Conservation (phyloP, 345 rosid genomes). For the Garcia nutans region DNA sequence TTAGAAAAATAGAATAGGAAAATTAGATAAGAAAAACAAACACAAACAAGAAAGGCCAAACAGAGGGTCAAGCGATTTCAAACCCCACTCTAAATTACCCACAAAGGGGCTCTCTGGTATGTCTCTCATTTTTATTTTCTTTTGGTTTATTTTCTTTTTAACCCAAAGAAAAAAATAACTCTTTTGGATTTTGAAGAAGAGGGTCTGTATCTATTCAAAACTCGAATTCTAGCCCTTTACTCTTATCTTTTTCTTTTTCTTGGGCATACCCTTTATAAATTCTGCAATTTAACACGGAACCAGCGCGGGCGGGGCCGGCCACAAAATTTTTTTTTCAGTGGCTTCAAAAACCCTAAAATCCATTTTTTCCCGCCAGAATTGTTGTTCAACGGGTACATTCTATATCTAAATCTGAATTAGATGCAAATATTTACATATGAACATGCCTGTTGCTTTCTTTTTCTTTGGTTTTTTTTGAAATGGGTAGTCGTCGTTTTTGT, state of each 20-base stretch:
- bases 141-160: background rate
- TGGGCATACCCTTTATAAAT: background rate
- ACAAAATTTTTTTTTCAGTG: background rate
- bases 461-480: background rate
- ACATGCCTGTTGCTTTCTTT: background rate
- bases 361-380: conserved; percentile 38
- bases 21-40: background rate
- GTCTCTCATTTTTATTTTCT: background rate
- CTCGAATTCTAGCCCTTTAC: conserved; percentile 19
- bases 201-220: conserved; percentile 37
- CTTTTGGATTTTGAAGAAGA: conserved; percentile 13
- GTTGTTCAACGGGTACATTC: background rate
- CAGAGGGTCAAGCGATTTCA: conserved; percentile 15
- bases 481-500: background rate
- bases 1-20: background rate
- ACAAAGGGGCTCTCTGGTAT: conserved; percentile 25
- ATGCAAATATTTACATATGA: background rate
- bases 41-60: conserved; percentile 20
- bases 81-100: conserved; percentile 8
- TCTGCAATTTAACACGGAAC: conserved; percentile 27
- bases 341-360: conserved; percentile 40
- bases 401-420: background rate
- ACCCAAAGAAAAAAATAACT: conserved; percentile 1
- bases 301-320: conserved; percentile 15
- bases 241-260: background rate